Base-by-base conservation (phyloP, 192 early-diverging fungal species). In the Linnemannia elongata region DNA sequence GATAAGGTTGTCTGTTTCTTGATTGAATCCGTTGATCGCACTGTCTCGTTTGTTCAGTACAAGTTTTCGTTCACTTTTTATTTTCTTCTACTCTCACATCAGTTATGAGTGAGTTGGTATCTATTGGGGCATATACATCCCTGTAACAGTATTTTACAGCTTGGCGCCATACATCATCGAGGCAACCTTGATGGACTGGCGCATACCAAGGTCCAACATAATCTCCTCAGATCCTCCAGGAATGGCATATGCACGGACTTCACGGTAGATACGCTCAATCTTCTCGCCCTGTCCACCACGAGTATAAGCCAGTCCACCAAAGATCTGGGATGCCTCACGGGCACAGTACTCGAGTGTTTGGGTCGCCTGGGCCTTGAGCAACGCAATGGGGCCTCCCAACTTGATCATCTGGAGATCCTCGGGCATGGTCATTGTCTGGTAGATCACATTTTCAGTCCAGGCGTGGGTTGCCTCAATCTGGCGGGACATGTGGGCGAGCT, bases 141-240 rank as follows among this genome's bases (percentile, higher is more conserved):
- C 17, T 52, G 49, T 52, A 15, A 45, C 12, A 13, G 12, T 45
- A 15, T 45, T 33, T 78, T 72, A 83, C 76, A 83, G 69, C 82
- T 83, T 83, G 54, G 82, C 82, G 27, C 82, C 82, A 72, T 83
- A 83, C 82, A 83, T 74, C 82, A 83, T 78, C 68, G 57, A 41
- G 1, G 82, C 82, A 55, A 83, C 95, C 88, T 97, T 97, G 57
- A 96, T 83, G 35, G 89, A 85, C 88, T 97, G 95, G 44, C 96
- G 82, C 47, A 97, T 92, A 44, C 96, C 96, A 15, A 97, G 85
- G 77, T 97, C 96, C 72, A 97, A 86, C 96, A 97, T 97, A 80
- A 97, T 97, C 79, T 97, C 96, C 82, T 96, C 97, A 22, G 93
- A 94, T n/a, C 97, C 97, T 36, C 97, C 97, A 52, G 96, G 96